These are phyloP conservation scores for Spizellomyces sp. DNA, from an alignment of 192 early-diverging fungal species.

Conservation along the genomic window DNA sequence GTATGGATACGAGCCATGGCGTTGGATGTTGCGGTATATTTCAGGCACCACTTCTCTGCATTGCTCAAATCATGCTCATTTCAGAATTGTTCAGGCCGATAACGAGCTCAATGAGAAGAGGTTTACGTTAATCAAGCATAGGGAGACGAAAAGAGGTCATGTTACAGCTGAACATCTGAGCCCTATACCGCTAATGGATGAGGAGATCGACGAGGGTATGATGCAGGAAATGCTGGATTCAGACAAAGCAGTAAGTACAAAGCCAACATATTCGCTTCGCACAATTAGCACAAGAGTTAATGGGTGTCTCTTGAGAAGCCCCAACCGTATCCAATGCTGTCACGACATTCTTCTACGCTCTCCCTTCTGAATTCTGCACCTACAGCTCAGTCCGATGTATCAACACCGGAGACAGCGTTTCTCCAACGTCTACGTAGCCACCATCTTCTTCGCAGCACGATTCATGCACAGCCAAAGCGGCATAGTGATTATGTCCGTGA, in stretches of 20 bases:
- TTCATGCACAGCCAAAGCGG: constrained; percentile 34
- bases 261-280: too few relatives aligned
- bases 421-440: constrained; percentile 53
- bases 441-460: constrained; percentile 45
- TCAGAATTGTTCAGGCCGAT: not conserved
- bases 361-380: constrained; percentile 1
- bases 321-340: not conserved
- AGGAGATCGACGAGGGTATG: constrained; percentile 37
- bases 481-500: constrained; percentile 55
- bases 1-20: constrained; percentile 33
- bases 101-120: not conserved
- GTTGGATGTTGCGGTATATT: constrained; percentile 45
- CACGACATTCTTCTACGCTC: constrained; percentile 3
- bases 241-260: too few relatives aligned
- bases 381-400: not conserved
- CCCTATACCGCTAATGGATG: constrained; percentile 44
- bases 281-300: too few relatives aligned
- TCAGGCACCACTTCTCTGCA: not conserved
- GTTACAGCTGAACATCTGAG: not conserved
- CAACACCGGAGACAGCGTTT: constrained; percentile 17
- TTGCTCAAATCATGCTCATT: not conserved
- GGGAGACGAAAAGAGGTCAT: constrained; percentile 10
- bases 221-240: constrained; percentile 2
- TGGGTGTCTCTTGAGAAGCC: too few relatives aligned
- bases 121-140: not conserved